Base-by-base conservation (phyloP, 805 yeast genomes). In the Myxozyma vanderwaltii region DNA sequence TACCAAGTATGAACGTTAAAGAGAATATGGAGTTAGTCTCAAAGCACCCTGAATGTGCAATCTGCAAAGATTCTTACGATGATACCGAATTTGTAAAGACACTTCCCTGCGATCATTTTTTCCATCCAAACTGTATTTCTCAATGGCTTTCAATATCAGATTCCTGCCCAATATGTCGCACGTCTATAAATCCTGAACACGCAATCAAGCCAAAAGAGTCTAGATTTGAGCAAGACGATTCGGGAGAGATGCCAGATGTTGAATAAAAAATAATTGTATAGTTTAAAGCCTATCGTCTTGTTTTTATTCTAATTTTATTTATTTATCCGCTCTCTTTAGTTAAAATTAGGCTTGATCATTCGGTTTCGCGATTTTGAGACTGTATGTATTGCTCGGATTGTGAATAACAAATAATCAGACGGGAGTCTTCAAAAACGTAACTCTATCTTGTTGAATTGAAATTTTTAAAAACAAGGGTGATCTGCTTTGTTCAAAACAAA, bases 81-180 rank as follows among this genome's bases (percentile, higher is more conserved):
- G 44, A 21, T 7, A 43, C 35, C 10, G 61, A 58, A 10, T 24
- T 40, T n/a, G 59, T 64, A n/a, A 49, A 38, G 3, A 4, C 40
- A 12, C 47, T 66, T 21, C 69, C 69, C 2, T 66, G 69, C 46
- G 29, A 48, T 7, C 69, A 66, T 46, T 57, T 52, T 43, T 66
- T 66, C 38, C 68, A 66, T 38, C 40, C 61, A n/a, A 45, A 40
- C 12, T 66, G 69, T 33, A 61, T 66, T 12, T 58, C 51, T 13
- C 67, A 59, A n/a, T 66, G 69, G 69, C 56, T 66, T 8, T 36
- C 39, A n/a, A 50, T 59, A 12, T 51, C 68, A 6, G 64, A 55
- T 24, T 56, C 69, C 12, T 66, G 69, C 44, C 70, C 67, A n/a
- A 49, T 59, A 12, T 63, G 64, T 43, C 56, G 64, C 3, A 56